phyloP scores from a whole-genome alignment of 2,329 filamentous ascomycete species.

The Xylariaceae sp. region DNA sequence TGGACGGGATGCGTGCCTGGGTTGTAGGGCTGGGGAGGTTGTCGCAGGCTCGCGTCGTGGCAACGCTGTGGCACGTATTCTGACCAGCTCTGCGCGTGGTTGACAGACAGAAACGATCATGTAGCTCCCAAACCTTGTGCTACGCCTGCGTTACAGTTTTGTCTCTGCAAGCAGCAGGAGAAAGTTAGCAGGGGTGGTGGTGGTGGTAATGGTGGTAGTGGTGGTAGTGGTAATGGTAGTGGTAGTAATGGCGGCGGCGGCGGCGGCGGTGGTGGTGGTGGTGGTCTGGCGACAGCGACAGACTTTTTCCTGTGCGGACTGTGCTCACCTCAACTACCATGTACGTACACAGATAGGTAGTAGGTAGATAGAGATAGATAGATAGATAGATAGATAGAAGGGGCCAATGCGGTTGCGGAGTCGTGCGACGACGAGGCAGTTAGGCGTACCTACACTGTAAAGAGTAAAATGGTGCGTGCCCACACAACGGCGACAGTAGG shows the following conservation, averaged over 20 bases:
- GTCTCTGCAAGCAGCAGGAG: constrained; percentile 7
- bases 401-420: too few relatives aligned
- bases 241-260: too few relatives aligned
- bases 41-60: constrained; percentile 18
- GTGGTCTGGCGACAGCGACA: too few relatives aligned
- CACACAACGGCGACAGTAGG: not conserved
- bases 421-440: constrained; percentile 1
- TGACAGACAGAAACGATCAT: constrained; percentile 12
- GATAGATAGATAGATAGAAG: too few relatives aligned
- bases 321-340: too few relatives aligned
- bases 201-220: not conserved
- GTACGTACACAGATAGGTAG: too few relatives aligned
- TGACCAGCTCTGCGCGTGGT: constrained; percentile 12
- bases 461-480: constrained; percentile 8
- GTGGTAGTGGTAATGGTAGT: not conserved
- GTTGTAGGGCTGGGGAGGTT: constrained; percentile 15
- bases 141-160: constrained; percentile 9
- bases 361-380: too few relatives aligned
- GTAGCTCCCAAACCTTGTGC: constrained; percentile 16
- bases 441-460: constrained; percentile 1
- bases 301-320: too few relatives aligned
- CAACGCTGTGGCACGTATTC: constrained; percentile 17
- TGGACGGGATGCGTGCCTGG: constrained; percentile 6
- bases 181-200: not conserved
- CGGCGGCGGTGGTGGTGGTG: too few relatives aligned